Percentiles rank a stretch among this genome's conserved stretches.
Conservation (phyloP, 192 early-diverging fungal genomes). For the Chytriomyces sp. region DNA sequence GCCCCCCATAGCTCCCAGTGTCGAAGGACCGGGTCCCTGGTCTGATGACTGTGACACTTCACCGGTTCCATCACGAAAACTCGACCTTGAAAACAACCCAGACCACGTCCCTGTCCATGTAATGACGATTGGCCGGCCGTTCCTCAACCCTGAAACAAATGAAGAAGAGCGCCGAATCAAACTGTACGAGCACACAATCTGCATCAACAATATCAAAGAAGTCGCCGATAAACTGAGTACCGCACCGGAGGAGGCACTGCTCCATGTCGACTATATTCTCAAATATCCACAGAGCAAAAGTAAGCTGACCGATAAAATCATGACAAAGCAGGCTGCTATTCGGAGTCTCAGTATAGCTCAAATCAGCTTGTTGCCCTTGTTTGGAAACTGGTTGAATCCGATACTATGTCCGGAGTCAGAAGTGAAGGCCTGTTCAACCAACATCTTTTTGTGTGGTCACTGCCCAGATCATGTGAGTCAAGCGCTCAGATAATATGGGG, state of each 20-base stretch:
- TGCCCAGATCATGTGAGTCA: constrained; percentile 16
- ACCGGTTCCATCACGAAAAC: constrained; percentile 6
- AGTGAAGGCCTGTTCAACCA: not conserved
- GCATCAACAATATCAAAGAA: not conserved
- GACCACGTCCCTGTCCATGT: constrained; percentile 14
- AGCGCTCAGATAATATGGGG: not conserved
- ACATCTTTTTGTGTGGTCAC: constrained; percentile 5
- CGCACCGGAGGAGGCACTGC: not conserved
- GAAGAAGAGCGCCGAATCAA: constrained; percentile 11
- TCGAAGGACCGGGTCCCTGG: constrained; percentile 9
- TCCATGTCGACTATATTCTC: constrained; percentile 10
- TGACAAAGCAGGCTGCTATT: constrained; percentile 19
- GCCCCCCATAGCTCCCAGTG: not conserved
- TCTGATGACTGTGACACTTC: not conserved
- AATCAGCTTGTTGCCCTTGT: constrained; percentile 3
- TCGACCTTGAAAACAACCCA: not conserved
- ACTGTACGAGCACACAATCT: constrained; percentile 14
- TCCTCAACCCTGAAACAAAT: not conserved
- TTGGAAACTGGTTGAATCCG: constrained; percentile 23
- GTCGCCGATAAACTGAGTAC: constrained; percentile 9
- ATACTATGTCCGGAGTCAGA: constrained; percentile 13
- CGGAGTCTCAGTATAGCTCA: not conserved
- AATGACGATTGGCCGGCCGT: constrained; percentile 18
- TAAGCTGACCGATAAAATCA: constrained; percentile 22
- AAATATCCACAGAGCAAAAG: not conserved